Evolutionary conservation across 2,329 filamentous ascomycete species (phyloP), one percentile per base, ranked within the genome.

Genomic region (Neopestalotiopsis sp.): DNA sequence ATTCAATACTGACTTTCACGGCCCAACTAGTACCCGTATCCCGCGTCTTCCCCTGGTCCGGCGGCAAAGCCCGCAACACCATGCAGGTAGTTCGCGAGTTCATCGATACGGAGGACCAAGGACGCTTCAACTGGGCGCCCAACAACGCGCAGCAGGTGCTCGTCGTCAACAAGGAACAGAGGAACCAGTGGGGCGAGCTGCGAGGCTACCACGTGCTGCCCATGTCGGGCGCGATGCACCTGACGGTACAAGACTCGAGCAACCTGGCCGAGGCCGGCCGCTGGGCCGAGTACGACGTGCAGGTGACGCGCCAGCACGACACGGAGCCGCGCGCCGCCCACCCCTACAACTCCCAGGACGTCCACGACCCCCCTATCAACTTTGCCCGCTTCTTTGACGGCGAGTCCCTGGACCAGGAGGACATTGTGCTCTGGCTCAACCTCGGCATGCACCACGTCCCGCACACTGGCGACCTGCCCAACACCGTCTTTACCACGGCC

Each of bases 391-490:
- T 87, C 74, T 82, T 86, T 45, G 76, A 86, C 69, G 80, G 78
- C 61, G 81, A 86, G 73, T 76, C 71, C 10, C 73, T 85, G 3
- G 72, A 76, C 56, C 79, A 85, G 67, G 81, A 84, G 73, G 83
- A 85, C 67, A 69, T 86, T 12, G 86, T 88, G 2, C 66, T 88
- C 13, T 89, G 84, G 82, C 80, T 89, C 69, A 89, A 85, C 68
- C 72, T 85, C 7, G 87, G 87, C 17, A 89, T 87, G 84, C 86
- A 89, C 72, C 87, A 89, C 73, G 76, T 88, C n/a, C 85, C 87
- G 10, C 83, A 87, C 72, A 84, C 86, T 1, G 82, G 81, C 24
- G 86, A 87, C 71, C 74, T 88, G 13, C 87, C 86, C 20, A 87
- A 87, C 72, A 88, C 87, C 0, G 81, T 88, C 65, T 82, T 84